phyloP scores from a whole-genome alignment of 2,329 filamentous ascomycete species.

The Clonostachys rosea region DNA sequence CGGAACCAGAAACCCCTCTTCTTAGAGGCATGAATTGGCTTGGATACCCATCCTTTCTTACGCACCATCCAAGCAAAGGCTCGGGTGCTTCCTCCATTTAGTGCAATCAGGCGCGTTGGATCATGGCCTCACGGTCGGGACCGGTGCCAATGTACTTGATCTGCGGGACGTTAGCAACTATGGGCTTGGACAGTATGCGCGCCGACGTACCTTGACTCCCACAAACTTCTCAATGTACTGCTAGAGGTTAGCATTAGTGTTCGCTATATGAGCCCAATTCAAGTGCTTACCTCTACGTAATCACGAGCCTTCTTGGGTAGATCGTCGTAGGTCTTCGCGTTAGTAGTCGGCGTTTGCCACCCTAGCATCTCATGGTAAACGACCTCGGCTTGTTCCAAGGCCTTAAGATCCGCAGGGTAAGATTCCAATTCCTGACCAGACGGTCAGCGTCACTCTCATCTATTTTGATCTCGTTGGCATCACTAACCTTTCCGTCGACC shows the following conservation, averaged over 20 bases:
- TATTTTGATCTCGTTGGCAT: conserved; percentile 2
- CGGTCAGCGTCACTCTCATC: neutral
- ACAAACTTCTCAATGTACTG: conserved; percentile 60
- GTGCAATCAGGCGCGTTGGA: conserved; percentile 23
- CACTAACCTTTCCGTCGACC: conserved; percentile 18
- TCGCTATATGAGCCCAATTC: conserved; percentile 6
- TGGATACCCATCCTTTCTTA: no score
- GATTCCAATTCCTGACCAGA: conserved; percentile 37
- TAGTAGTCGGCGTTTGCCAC: conserved; percentile 62
- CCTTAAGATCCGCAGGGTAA: conserved; percentile 60
- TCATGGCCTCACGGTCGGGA: conserved; percentile 60
- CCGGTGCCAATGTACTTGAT: conserved; percentile 65
- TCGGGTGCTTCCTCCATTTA: neutral
- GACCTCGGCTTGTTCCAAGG: conserved; percentile 56
- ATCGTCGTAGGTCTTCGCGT: conserved; percentile 53
- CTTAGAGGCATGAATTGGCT: no score
- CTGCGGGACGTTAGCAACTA: conserved; percentile 13
- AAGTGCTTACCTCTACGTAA: conserved; percentile 47
- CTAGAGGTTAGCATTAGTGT: conserved; percentile 6
- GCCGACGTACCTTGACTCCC: conserved; percentile 40
- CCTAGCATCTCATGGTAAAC: conserved; percentile 65
- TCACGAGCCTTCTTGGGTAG: conserved; percentile 59
- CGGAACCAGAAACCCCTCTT: no score
- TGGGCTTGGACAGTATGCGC: conserved; percentile 4
- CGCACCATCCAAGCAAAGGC: neutral